Evolutionary conservation across 495 filamentous ascomycete genomes (phyloP), one percentile per base, ranked within the genome.

Genomic region (Podospora tetraspora): DNA sequence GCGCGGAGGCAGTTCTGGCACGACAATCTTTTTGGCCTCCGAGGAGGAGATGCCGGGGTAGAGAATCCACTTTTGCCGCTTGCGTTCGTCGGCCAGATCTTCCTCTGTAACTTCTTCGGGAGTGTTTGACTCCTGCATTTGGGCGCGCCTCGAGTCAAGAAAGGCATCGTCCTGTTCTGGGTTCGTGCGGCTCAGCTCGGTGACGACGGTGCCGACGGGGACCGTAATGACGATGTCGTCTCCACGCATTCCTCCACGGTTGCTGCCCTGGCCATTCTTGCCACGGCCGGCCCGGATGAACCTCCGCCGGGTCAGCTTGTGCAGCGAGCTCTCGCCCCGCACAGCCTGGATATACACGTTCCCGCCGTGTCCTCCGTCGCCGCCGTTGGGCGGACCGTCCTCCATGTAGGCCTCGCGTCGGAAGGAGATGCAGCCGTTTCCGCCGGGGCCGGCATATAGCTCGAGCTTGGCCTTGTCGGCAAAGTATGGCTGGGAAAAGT

Each of bases 281-380:
- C 95, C 95, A 66, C 89, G 81, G 6, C 89, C 88, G 1, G 95
- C 95, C 73, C 89, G 90, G 34, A 97, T 78, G 25, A 90, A 79
- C 2, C 91, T 88, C 67, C 90, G 83, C 21, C 94, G 86, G 11
- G 91, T 90, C 16, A 99, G 85, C 78, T 97, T 99, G 78, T 98
- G 93, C 64, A 99, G 79, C 68, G 91, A 95, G 1, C 92, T 97
- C 75, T 97, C 89, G 66, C 92, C 92, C 57, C 89, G 89, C 10
- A 97, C 88, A 4, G 95, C 94, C 77, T 97, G 96, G 65, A 99
- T 95, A 80, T 95, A 98, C 69, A 99, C 81, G 72, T 89, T 94
- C 22, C 95, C 95, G 59, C 95, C 95, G 63, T 85, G 90, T 16
- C 95, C 95, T 30, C 95, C 95, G 77, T 98, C 92, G 61, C 95